Percentiles rank a stretch among this genome's conserved stretches.
Conservation (phyloP, 1,284 basidiomycete species). For the Pascua sp. region DNA sequence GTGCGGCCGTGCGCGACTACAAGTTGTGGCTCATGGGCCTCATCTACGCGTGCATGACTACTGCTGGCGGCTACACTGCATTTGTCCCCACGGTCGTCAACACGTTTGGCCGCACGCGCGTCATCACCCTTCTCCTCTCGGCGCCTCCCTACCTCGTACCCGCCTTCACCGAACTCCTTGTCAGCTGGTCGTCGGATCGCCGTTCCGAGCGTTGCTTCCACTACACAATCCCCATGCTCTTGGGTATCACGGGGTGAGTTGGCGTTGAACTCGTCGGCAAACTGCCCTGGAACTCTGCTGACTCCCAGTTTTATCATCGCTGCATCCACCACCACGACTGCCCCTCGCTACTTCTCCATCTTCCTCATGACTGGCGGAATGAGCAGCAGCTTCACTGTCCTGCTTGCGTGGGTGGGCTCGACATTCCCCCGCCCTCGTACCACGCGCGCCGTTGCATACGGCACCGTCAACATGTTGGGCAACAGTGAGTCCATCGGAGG, state of each 20-base stretch:
- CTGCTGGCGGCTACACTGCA: conserved; percentile 28
- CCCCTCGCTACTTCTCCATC: conserved; percentile 31
- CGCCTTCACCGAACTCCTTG: conserved; percentile 29
- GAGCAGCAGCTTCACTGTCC: conserved; percentile 33
- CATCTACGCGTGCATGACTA: conserved; percentile 20
- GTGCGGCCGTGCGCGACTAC: conserved; percentile 11
- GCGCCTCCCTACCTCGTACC: conserved; percentile 35
- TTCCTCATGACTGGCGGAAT: conserved; percentile 35
- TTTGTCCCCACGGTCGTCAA: conserved; percentile 32
- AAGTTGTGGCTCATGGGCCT: conserved; percentile 21
- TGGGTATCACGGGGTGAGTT: conserved; percentile 36
- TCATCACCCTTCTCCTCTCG: conserved; percentile 37
- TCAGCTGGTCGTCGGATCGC: conserved; percentile 30
- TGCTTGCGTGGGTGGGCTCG: conserved; percentile 38
- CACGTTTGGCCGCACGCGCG: conserved; percentile 31
- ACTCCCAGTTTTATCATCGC: conserved; percentile 28
- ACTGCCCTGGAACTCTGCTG: neutral
- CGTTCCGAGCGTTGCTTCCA: conserved; percentile 42
- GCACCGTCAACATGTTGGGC: conserved; percentile 35
- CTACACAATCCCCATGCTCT: conserved; percentile 42
- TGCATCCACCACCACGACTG: conserved; percentile 25
- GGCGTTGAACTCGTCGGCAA: neutral
- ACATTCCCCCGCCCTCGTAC: conserved; percentile 37
- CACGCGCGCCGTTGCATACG: conserved; percentile 38
- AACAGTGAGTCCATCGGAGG: conserved; percentile 14